Conservation (phyloP, 805 yeast genomes). For the Monosporozyma aerobia region DNA sequence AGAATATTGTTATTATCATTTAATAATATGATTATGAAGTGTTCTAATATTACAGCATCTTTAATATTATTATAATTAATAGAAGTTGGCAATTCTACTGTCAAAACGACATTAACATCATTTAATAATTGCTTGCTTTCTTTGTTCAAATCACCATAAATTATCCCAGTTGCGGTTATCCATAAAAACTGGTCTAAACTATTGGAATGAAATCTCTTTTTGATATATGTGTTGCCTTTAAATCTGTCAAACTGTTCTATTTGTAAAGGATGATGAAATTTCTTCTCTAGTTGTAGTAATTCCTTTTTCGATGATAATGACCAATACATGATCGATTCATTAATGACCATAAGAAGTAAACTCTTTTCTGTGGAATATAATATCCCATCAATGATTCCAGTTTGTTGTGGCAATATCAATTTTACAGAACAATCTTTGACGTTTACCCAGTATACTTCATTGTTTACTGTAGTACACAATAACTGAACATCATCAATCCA, state of each 20-base stretch:
- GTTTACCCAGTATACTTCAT: slow-evolving; percentile 12
- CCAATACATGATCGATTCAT: slow-evolving; percentile 17
- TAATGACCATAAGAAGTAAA: slow-evolving; percentile 16
- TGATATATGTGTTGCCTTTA: slow-evolving; percentile 20
- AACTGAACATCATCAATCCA: slow-evolving; percentile 15
- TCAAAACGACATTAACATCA: slow-evolving; percentile 31
- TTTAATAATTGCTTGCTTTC: background rate
- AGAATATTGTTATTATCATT: slow-evolving; percentile 37
- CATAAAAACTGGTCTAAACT: slow-evolving; percentile 33
- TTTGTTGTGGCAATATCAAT: background rate
- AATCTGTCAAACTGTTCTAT: slow-evolving; percentile 31
- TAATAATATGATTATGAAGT: slow-evolving; percentile 45
- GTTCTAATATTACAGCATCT: slow-evolving; percentile 38
- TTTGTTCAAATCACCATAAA: slow-evolving; percentile 31
- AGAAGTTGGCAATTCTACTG: slow-evolving; percentile 32
- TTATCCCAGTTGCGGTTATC: slow-evolving; percentile 40
- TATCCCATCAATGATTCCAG: slow-evolving; percentile 22
- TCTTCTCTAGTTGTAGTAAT: background rate
- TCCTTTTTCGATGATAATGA: background rate
- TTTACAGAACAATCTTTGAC: background rate
- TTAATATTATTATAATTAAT: slow-evolving; percentile 19
- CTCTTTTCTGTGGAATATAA: slow-evolving; percentile 5
- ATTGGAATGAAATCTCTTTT: slow-evolving; percentile 26
- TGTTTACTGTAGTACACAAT: slow-evolving; percentile 19
- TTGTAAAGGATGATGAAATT: background rate